Percentiles rank a stretch among this genome's conserved stretches.
phyloP scores from a whole-genome alignment of 2,329 filamentous ascomycete genomes.

The Hortaea sp. region DNA sequence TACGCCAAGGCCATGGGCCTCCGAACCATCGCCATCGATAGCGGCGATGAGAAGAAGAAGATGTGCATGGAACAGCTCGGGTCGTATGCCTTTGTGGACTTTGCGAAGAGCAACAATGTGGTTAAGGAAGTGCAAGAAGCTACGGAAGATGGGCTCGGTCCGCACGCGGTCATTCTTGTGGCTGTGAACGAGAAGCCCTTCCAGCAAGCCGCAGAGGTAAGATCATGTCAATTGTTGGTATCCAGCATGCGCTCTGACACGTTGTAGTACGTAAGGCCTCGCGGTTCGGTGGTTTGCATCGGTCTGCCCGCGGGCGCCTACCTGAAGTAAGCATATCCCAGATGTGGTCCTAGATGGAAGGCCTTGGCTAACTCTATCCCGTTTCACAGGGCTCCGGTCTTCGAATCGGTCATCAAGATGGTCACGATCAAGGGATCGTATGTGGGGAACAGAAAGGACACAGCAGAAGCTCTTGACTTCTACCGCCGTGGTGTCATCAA shows the following conservation, averaged over 20 bases:
- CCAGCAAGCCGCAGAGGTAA: constrained; percentile 68
- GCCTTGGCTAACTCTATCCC: too few species aligned
- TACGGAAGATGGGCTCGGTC: constrained; percentile 70
- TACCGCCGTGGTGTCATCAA: constrained; percentile 75
- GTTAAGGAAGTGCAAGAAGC: constrained; percentile 75
- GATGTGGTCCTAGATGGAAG: too few species aligned
- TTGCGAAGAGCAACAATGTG: constrained; percentile 62
- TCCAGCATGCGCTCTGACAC: background rate
- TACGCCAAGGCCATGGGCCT: constrained; percentile 89
- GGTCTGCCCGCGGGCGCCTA: constrained; percentile 73
- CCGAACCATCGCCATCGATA: constrained; percentile 69
- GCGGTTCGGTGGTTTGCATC: constrained; percentile 77
- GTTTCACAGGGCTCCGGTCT: constrained; percentile 57
- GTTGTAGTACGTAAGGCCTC: constrained; percentile 63
- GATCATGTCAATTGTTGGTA: background rate
- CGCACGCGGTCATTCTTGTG: constrained; percentile 77
- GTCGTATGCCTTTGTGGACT: constrained; percentile 68
- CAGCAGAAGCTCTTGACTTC: constrained; percentile 83
- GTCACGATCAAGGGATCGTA: constrained; percentile 87
- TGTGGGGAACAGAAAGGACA: constrained; percentile 85
- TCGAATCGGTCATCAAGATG: constrained; percentile 82
- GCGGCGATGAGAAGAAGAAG: constrained; percentile 67
- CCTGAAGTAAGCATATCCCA: constrained; percentile 38
- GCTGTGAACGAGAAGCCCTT: constrained; percentile 86
- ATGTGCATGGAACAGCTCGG: constrained; percentile 60